Conservation (phyloP, 768 basidiomycete genomes). For the Aureoboletus auriporus region DNA sequence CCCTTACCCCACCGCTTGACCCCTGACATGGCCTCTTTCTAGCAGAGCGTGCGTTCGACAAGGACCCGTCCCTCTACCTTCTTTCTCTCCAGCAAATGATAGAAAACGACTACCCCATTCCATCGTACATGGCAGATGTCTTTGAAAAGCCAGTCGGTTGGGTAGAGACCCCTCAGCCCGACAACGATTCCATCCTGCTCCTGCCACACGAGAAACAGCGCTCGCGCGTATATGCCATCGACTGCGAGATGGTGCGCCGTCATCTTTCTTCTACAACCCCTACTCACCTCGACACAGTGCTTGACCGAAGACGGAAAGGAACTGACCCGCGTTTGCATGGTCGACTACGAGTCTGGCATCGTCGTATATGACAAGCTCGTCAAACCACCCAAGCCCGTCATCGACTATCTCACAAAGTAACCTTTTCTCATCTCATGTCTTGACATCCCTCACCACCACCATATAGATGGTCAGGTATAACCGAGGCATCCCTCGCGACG, state of each 20-base stretch:
- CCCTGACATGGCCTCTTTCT: constrained; percentile 12
- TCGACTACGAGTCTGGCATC: constrained; percentile 69
- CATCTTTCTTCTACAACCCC: neutral
- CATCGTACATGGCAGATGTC: constrained; percentile 76
- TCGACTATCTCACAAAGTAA: constrained; percentile 90
- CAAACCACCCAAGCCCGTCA: constrained; percentile 78
- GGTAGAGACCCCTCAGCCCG: constrained; percentile 71
- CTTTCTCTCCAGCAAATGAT: constrained; percentile 84
- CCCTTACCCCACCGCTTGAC: neutral
- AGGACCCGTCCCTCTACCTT: constrained; percentile 66
- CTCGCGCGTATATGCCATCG: constrained; percentile 73
- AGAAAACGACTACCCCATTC: constrained; percentile 90
- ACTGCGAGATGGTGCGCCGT: constrained; percentile 90
- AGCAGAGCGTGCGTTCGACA: constrained; percentile 61
- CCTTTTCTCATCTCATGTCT: constrained; percentile 5
- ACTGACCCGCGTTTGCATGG: constrained; percentile 77
- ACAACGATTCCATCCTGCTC: constrained; percentile 28
- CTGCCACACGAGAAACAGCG: constrained; percentile 28
- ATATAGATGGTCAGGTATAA: constrained; percentile 89
- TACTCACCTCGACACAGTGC: constrained; percentile 49
- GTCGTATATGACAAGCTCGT: constrained; percentile 89
- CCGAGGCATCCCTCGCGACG: constrained; percentile 58
- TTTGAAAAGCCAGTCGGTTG: constrained; percentile 66
- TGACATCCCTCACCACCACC: neutral
- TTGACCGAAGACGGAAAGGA: constrained; percentile 87